Base-by-base conservation (phyloP, 1,139 yeast genomes). In the Suhomyces anneliseae region DNA sequence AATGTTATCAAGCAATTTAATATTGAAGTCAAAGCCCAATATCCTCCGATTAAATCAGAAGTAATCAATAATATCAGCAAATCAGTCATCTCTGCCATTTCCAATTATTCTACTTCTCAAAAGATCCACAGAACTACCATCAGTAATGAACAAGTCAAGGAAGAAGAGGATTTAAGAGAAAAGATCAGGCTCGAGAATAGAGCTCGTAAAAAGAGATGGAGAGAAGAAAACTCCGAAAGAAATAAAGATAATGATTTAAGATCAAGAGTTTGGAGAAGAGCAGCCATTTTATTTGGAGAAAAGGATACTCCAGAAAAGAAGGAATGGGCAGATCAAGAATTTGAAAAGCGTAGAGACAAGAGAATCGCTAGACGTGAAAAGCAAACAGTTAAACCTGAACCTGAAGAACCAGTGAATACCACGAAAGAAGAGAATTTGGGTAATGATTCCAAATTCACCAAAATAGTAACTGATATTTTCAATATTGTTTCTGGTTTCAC, bases 181-280 rank as follows among this genome's bases (percentile, higher is more conserved):
- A 76, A 83, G 53, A 72, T 82, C 8, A 69, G 89, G 38, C 62
- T 81, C 27, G 95, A 85, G 47, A 90, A 90, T 58, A 76, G 96
- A 43, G 93, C 87, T 52, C 76, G 98, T 36, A 93, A 93, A 69
- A 85, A 90, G 69, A 81, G 83, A 56, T 93, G 98, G 98, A 80
- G 98, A 60, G 93, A 84, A 52, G 85, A 82, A 34, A 90, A 92
- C 62, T 79, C 81, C 12, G 87, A 86, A 52, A 76, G 95, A 53
- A 92, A 92, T 62, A 85, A 89, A 67, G 97, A 90, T 62, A 87
- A 88, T 57, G 98, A 92, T 62, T 69, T 92, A 49, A 76, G 95
- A 45, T 81, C 88, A 1, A 73, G 98, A 46, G 86, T 93, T 27
- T 76, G 80, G 51, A 85, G 84, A 54, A 73, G 93, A 40, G 97